Evolutionary conservation across 169 alveolate genomes (phyloP).

Genomic region (Cardiosporidium cionae): DNA sequence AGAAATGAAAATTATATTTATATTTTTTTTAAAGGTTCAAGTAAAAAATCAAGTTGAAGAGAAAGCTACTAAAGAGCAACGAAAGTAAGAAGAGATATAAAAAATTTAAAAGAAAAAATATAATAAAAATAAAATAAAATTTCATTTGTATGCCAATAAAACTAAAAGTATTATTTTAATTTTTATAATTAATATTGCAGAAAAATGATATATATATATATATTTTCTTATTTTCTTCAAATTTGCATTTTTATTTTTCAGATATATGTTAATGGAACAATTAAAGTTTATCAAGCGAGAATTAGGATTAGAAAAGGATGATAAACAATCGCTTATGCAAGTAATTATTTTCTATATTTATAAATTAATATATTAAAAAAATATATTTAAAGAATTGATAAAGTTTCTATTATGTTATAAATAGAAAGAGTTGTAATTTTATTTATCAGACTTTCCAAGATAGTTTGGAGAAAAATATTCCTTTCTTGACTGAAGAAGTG

Average conservation of each 20-base stretch:
- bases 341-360: neutral
- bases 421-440: neutral
- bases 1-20: too few relatives aligned
- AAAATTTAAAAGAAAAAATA: neutral
- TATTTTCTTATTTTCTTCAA: neutral
- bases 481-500: slow-evolving; percentile 10
- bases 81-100: too few relatives aligned
- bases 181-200: too few relatives aligned
- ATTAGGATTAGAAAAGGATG: slow-evolving; percentile 63
- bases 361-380: neutral
- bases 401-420: neutral
- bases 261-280: slow-evolving; percentile 55
- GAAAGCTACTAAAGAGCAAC: slow-evolving; percentile 58
- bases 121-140: too few relatives aligned
- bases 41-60: slow-evolving; percentile 57
- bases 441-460: slow-evolving; percentile 10
- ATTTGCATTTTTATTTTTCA: neutral
- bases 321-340: slow-evolving; percentile 52
- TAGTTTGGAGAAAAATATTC: slow-evolving; percentile 12
- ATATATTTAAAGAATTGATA: neutral
- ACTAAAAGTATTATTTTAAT: too few relatives aligned
- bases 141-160: too few relatives aligned
- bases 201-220: too few relatives aligned
- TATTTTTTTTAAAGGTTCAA: slow-evolving; percentile 20
- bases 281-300: slow-evolving; percentile 61